Base-by-base conservation (phyloP, 2,329 filamentous ascomycete genomes). In the Fusarium sarcochroum region DNA sequence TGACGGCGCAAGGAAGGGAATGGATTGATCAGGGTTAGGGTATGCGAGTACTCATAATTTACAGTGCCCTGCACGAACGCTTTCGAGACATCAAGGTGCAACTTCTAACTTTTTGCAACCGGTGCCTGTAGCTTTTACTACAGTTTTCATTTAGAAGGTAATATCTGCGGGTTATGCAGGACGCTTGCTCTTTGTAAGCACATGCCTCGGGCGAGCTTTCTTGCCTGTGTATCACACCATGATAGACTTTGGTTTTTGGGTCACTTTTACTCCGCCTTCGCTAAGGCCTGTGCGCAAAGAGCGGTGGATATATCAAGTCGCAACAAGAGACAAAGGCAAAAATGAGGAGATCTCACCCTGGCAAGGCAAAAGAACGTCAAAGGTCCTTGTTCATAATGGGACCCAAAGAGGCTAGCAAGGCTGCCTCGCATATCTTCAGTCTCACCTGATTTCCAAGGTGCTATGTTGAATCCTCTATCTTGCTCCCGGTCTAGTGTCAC, bases 1-100 rank as follows among this genome's bases (percentile, higher is more conserved):
- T 52, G 64, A 67, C 58, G 76, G 77, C 76, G 76, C 71, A 76
- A 63, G 73, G 66, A 70, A 67, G 55, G 66, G 55, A 66, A 71
- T 55, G 37, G 59, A 63, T 72, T 72, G 48, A 69, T 71, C 59
- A 61, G 63, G 49, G 45, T 45, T 48, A 70, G 59, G 55, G 30
- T 56, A 66, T 44, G 35, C 44, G 44, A 59, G 63, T 58, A 55
- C 63, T 61, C 55, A 52, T 67, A 54, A 63, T 58, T 42, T 50
- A 56, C 40, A 49, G 37, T 46, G 40, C 41, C 58, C 48, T 63
- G 21, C 50, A 27, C 49, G 49, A 58, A 52, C 53, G 21, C 49
- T 56, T 53, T 51, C 47, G 45, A 48, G 49, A 45, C 44, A 23
- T 27, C 44, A 42, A 53, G 42, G 60, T 44, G 34, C 42, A 42